phyloP scores from a whole-genome alignment of 164 flowering plant genomes.

The Buxus sempervirens region DNA sequence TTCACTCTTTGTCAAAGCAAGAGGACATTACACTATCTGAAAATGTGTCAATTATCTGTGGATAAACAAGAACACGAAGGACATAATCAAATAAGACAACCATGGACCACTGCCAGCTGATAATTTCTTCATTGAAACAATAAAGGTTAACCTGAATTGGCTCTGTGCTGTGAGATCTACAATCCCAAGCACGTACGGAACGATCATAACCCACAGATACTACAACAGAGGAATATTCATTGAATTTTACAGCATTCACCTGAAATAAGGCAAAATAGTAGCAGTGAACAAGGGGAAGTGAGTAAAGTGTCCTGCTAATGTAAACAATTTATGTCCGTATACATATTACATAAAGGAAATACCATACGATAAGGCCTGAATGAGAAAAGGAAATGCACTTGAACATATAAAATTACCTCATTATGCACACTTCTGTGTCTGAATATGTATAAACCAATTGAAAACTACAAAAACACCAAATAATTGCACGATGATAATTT shows the following conservation, averaged over 20 bases:
- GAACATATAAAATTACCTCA: too few relatives aligned
- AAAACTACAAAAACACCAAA: too few relatives aligned
- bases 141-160: constrained; percentile 74
- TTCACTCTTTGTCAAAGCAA: constrained; percentile 81
- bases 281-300: neutral
- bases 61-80: constrained; percentile 4
- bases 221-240: constrained; percentile 76
- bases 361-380: too few relatives aligned
- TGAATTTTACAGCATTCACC: constrained; percentile 96
- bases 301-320: neutral
- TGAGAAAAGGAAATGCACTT: too few relatives aligned
- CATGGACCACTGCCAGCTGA: neutral
- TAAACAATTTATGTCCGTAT: neutral
- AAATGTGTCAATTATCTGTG: constrained; percentile 84
- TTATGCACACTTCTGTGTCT: too few relatives aligned
- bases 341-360: too few relatives aligned
- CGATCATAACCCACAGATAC: constrained; percentile 96
- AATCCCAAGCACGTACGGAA: constrained; percentile 92
- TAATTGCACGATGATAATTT: too few relatives aligned
- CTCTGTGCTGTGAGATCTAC: constrained; percentile 91
- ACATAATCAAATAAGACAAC: neutral
- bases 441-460: too few relatives aligned
- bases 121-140: constrained; percentile 1
- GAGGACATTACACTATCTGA: constrained; percentile 88
- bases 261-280: constrained; percentile 18